A percentile compares a stretch with the other conserved stretches of the same genome.
phyloP scores from a whole-genome alignment of 768 basidiomycete species.

The Phylloporus sp. region DNA sequence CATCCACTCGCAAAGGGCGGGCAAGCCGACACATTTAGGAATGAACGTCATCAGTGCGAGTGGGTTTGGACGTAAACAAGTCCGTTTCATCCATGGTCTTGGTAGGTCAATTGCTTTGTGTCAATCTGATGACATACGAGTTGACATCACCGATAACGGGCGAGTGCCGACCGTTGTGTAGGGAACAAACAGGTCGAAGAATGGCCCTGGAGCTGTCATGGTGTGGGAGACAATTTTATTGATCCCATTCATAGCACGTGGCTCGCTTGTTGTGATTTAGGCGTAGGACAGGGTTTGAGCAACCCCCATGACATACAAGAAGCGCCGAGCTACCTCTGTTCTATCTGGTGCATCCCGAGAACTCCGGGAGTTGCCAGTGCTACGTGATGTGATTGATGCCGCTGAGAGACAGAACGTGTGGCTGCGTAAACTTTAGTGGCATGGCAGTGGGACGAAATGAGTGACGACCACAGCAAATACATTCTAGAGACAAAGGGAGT shows the following conservation, averaged over 20 bases:
- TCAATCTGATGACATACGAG: neutral
- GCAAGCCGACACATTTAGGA: neutral
- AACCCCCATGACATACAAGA: neutral
- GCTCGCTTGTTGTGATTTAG: neutral
- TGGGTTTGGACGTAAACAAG: neutral
- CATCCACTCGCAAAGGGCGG: neutral
- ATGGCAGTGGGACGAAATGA: neutral
- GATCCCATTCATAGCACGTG: neutral
- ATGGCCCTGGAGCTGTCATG: neutral
- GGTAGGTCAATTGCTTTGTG: neutral
- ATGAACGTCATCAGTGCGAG: neutral
- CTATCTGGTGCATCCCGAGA: neutral
- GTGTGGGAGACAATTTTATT: neutral
- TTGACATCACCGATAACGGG: neutral
- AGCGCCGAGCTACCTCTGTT: neutral
- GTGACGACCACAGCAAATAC: neutral
- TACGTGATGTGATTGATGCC: neutral
- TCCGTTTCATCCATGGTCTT: neutral
- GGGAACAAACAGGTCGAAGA: neutral
- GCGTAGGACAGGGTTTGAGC: neutral
- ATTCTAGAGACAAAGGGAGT: neutral
- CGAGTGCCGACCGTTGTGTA: neutral
- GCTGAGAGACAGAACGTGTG: neutral
- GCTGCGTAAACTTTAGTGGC: neutral
- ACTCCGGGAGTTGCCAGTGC: neutral